Percentiles rank a stretch among this genome's conserved stretches.
Evolutionary conservation across 768 basidiomycete species (phyloP).

Genomic region (Termitomyces sp.): DNA sequence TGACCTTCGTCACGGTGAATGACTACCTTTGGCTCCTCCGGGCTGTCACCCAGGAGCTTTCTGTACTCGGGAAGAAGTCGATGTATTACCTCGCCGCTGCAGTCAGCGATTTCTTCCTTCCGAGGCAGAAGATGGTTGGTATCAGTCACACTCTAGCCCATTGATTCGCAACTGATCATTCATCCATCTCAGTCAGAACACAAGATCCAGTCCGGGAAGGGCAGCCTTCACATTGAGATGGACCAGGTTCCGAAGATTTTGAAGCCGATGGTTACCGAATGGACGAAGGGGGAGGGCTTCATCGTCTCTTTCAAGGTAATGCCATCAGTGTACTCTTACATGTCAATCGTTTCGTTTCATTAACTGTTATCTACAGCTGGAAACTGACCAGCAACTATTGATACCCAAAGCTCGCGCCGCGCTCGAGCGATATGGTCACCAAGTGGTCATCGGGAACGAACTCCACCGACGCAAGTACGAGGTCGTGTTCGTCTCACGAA

Average conservation of each 20-base stretch:
- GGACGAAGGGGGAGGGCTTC: slow-evolving; percentile 80
- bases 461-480: slow-evolving; percentile 89
- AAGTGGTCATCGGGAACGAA: slow-evolving; percentile 95
- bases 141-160: not conserved
- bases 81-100: slow-evolving; percentile 98
- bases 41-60: slow-evolving; percentile 78
- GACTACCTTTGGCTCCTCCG: slow-evolving; percentile 94
- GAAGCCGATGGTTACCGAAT: slow-evolving; percentile 90
- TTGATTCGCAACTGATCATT: not conserved
- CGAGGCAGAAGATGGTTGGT: slow-evolving; percentile 84
- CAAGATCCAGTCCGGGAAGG: slow-evolving; percentile 97
- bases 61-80: slow-evolving; percentile 61
- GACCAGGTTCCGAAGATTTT: slow-evolving; percentile 98
- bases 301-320: slow-evolving; percentile 96
- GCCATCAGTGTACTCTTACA: not conserved
- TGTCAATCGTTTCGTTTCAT: not conserved
- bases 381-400: slow-evolving; percentile 82
- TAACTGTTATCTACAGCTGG: slow-evolving; percentile 56
- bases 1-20: slow-evolving; percentile 92
- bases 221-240: slow-evolving; percentile 93
- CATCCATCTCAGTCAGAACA: slow-evolving; percentile 73
- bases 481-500: slow-evolving; percentile 85
- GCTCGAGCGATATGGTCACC: slow-evolving; percentile 92
- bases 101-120: slow-evolving; percentile 97
- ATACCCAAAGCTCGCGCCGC: slow-evolving; percentile 90